Evolutionary conservation across 2,329 filamentous ascomycete species (phyloP), one percentile per base, ranked within the genome.

Genomic region (Xylaria sp.): DNA sequence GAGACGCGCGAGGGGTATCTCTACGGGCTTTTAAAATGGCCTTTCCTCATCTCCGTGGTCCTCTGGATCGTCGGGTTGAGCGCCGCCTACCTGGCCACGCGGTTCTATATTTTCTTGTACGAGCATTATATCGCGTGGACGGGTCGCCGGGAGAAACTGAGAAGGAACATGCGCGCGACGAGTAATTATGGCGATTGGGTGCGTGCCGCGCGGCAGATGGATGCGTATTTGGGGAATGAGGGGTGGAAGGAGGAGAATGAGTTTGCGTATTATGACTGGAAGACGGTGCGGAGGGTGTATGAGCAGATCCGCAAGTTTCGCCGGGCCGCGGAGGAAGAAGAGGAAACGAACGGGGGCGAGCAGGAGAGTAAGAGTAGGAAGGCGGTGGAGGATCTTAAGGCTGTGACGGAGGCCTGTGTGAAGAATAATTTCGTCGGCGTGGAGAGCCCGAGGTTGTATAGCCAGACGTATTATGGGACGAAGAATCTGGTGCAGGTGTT

Each of bases 381-480:
- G 60, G 81, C 87, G 0, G 78, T 91, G 2, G 88, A 93, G 63
- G 91, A 94, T 57, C 79, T 99, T 57, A 88, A 86, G 63, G 82
- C 82, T 0, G 76, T 97, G 60, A 79, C 95, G 18, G 91, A 96
- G 76, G 91, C 90, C 11, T 97, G 92, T 72, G 89, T 97, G 68
- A 99, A 97, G 81, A 96, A 92, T 75, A 97, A 99, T 71, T 99
- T 97, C 75, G 91, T 91, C 16, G 94, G 94, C 0, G 87, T 96
- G 11, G 94, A 99, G 74, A 97, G 96, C 69, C 86, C 93, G 8
- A 84, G 91, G 57, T 77, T 99, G n/a, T 99, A 99, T 73, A 96
- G 91, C 69, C 92, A 97, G 76, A 96, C 93, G 2, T 99, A 99
- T 72, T 96, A 92, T 68, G 94, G 94, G 37, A 97, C 94, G n/a